Base-by-base conservation (phyloP, 352 stramenopile species). In the Phytophthora tubulina region DNA sequence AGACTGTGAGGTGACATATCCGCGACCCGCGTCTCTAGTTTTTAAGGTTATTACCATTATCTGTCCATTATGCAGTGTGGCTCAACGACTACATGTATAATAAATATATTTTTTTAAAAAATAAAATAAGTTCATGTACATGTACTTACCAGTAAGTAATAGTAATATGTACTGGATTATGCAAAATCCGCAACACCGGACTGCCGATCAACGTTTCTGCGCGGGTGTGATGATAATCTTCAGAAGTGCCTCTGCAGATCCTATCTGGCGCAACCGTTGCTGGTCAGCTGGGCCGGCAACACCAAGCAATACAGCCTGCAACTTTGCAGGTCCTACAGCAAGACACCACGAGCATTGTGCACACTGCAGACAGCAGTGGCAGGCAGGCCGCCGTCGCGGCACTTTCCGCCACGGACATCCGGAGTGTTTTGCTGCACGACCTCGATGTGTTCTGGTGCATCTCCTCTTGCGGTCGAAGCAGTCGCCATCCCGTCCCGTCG, bases 401-500 rank as follows among this genome's bases (percentile, higher is more conserved):
- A 27, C 21, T 27, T 33, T 52, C 13, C 27, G 14, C 45, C 21
- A 17, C 17, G 31, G 53, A 50, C 21, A 60, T 60, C 21, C 38
- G 38, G 52, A 59, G 27, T 49, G 58, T 57, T 66, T 66, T 68
- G 61, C 60, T 68, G 60, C 60, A 60, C 60, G 48, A 7, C 39
- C 15, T 44, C n/a, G 56, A 56, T 45, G 39, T 51, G 44, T 67
- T 67, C 56, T 63, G 65, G 65, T 67, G 56, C 42, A 39, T 56
- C 45, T 31, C 52, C 21, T 21, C 52, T 30, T 38, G 14, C 21
- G 39, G 53, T 61, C 17, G 42, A 46, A 45, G 59, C 39, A 36
- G 41, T 42, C 44, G 54, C 54, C 46, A 70, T 79, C 76, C 67
- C 42, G 76, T 84, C 76, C 73, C 59, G 41, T 27, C 21, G 21